Evolutionary conservation across 2,329 filamentous ascomycete genomes (phyloP), one percentile per base, ranked within the genome.

Genomic region (Talaromyces sp.): DNA sequence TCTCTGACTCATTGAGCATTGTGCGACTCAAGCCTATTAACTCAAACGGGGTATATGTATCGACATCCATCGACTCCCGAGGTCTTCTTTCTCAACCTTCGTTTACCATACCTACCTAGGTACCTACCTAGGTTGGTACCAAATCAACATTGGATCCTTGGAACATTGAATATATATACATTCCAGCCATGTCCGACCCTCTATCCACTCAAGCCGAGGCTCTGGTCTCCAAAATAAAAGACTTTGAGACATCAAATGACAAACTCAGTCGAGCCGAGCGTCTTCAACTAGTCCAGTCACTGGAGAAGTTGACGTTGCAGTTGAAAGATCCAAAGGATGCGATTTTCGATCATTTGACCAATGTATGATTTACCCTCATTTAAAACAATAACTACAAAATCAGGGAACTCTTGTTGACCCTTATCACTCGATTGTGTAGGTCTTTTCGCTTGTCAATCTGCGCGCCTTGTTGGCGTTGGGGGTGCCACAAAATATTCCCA

Each of bases 311-410:
- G 17, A 61, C 64, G 10, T 57, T 63, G 25, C 59, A 63, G 15
- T 37, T 69, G 45, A 67, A 67, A 60, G 61, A 63, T 50, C 65
- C 66, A 2, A 62, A 58, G 36, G 63, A 67, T 36, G 64, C 64
- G 11, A 68, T 68, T 60, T 68, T 67, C 39, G 56, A 64, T 51
- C 66, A 69, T 45, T 57, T 67, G 15, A 66, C 61, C 11, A 67
- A 67, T 61, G 65, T 68, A 58, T 41, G 57, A 13, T n/a, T 46
- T 25, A 2, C 4, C 41, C 15, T 39, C 39, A 33, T 15, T n/a
- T 45, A 22, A 10, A 43, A 6, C 3, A 7, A 28, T 28, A 7
- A 3, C 25, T 28, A 3, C 7, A 35, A 7, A 35, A 11, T 35
- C 25, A 28, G 1, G 28, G 17, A 39, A 13, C 9, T 36, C 6